phyloP scores from a whole-genome alignment of 768 basidiomycete genomes.

The Lactarius trivialis region DNA sequence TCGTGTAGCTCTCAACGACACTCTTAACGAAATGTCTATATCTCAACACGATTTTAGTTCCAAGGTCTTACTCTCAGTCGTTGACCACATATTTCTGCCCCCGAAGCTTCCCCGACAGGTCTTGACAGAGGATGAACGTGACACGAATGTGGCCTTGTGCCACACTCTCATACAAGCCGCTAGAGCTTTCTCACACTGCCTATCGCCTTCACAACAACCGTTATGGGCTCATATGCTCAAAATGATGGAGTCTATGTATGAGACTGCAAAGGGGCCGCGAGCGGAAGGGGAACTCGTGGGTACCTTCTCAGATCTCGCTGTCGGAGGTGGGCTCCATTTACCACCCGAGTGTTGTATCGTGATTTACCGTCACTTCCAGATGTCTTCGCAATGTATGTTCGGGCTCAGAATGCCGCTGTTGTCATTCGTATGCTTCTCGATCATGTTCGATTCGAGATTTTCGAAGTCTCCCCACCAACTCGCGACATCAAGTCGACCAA shows the following conservation, averaged over 20 bases:
- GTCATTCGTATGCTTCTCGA: background rate
- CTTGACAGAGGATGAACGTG: background rate
- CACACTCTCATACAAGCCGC: slow-evolving; percentile 4
- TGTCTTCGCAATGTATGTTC: slow-evolving; percentile 7
- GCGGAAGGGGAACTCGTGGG: background rate
- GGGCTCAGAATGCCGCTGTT: slow-evolving; percentile 8
- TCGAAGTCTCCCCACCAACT: slow-evolving; percentile 38
- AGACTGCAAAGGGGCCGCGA: background rate
- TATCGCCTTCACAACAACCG: background rate
- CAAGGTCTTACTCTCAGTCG: background rate
- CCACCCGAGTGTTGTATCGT: too few species aligned
- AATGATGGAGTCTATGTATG: background rate
- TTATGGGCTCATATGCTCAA: slow-evolving; percentile 1
- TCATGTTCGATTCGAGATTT: slow-evolving; percentile 24
- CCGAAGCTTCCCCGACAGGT: slow-evolving; percentile 11
- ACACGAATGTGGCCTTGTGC: background rate
- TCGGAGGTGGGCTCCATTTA: background rate
- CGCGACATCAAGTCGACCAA: slow-evolving; percentile 32
- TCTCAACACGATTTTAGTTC: background rate
- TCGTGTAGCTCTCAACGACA: too few species aligned
- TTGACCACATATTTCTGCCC: slow-evolving; percentile 10
- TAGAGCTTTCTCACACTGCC: background rate
- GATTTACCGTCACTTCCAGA: background rate
- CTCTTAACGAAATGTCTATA: background rate
- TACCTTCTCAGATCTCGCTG: background rate